Evolutionary conservation across 2,329 filamentous ascomycete species (phyloP).

Genomic region (Neonectria sp.): DNA sequence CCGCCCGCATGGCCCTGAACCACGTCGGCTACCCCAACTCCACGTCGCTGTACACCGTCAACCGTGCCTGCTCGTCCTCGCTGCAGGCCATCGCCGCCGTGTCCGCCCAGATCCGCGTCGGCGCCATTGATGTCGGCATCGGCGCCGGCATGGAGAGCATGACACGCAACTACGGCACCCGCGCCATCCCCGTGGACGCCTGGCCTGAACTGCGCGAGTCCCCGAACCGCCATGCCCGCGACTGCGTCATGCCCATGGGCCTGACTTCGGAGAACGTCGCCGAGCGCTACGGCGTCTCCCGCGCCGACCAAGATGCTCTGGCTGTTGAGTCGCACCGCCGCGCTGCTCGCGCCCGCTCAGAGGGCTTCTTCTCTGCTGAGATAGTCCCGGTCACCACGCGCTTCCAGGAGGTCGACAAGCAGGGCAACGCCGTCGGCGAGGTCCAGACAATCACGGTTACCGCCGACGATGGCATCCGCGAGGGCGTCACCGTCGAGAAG

Average conservation of each 20-base stretch:
- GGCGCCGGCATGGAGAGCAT: constrained; percentile 97
- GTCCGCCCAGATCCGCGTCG: constrained; percentile 81
- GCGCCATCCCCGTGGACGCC: constrained; percentile 86
- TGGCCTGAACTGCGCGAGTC: constrained; percentile 82
- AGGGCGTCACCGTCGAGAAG: constrained; percentile 76
- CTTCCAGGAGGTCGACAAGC: constrained; percentile 76
- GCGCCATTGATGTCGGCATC: constrained; percentile 81
- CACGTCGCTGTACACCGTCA: constrained; percentile 87
- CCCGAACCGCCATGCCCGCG: constrained; percentile 77
- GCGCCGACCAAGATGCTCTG: constrained; percentile 87
- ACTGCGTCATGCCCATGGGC: constrained; percentile 97
- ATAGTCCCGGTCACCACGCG: constrained; percentile 85
- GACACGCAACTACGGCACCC: constrained; percentile 89
- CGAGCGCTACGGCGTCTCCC: constrained; percentile 78
- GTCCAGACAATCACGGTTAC: constrained; percentile 76
- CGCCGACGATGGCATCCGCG: constrained; percentile 87
- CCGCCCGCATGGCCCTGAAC: constrained; percentile 90
- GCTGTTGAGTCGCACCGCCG: constrained; percentile 82
- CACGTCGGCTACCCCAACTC: constrained; percentile 83
- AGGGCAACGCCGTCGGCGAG: constrained; percentile 68
- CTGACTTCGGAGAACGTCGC: constrained; percentile 93
- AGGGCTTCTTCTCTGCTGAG: constrained; percentile 82
- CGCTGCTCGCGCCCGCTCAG: constrained; percentile 78
- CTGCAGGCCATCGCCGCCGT: constrained; percentile 83
- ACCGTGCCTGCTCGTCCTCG: constrained; percentile 86